Conservation (phyloP, 768 basidiomycete genomes). For the Tremella fuciformis region DNA sequence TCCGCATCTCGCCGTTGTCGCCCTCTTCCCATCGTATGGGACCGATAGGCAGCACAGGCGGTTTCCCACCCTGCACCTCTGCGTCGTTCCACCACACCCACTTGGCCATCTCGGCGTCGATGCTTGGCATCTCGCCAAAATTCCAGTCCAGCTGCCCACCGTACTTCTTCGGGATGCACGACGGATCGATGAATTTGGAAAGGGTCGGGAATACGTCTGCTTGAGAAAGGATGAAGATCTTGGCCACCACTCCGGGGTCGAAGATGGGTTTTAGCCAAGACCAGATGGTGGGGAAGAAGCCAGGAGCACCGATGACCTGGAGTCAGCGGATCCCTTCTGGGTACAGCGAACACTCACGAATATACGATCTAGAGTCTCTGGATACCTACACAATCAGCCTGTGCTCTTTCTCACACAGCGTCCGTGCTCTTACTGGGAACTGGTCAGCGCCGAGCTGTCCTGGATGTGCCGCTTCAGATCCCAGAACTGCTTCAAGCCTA, state of each 20-base stretch:
- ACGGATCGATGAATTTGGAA: slow-evolving; percentile 56
- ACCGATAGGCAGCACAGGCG: slow-evolving; percentile 9
- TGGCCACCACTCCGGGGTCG: slow-evolving; percentile 71
- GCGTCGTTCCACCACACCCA: slow-evolving; percentile 10
- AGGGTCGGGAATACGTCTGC: slow-evolving; percentile 51
- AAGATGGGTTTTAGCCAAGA: slow-evolving; percentile 75
- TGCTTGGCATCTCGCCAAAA: slow-evolving; percentile 64
- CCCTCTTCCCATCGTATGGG: slow-evolving; percentile 16
- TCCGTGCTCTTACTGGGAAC: too few species aligned
- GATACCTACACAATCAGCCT: slow-evolving; percentile 15
- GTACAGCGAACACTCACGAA: slow-evolving; percentile 14
- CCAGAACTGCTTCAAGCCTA: slow-evolving; percentile 25
- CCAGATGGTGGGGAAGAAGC: slow-evolving; percentile 81
- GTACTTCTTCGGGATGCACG: slow-evolving; percentile 65
- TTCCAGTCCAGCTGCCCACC: slow-evolving; percentile 73
- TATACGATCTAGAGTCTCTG: slow-evolving; percentile 26
- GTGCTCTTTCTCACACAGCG: slow-evolving; percentile 16
- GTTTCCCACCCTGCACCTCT: neutral
- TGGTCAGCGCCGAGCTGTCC: slow-evolving; percentile 4
- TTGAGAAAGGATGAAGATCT: slow-evolving; percentile 64
- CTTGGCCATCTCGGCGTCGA: slow-evolving; percentile 55
- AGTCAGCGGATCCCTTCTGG: neutral
- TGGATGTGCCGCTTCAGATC: slow-evolving; percentile 25
- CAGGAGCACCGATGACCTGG: slow-evolving; percentile 69
- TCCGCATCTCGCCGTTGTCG: slow-evolving; percentile 18